Conservation (phyloP, 768 basidiomycete genomes). For the Phylloporus rhodoxanthus region DNA sequence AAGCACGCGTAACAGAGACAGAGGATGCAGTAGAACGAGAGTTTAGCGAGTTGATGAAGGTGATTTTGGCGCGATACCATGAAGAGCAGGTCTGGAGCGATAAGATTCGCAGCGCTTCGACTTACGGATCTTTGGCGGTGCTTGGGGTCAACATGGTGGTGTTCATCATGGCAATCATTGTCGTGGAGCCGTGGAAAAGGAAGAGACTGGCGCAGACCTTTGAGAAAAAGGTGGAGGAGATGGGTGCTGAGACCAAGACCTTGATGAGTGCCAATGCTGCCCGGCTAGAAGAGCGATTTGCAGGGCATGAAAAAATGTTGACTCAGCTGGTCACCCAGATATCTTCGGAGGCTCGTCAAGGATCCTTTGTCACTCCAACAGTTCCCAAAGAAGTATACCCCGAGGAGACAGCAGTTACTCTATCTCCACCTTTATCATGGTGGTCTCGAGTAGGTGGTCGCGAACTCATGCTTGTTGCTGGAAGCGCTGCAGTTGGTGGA, state of each 20-base stretch:
- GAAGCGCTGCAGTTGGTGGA: conserved; percentile 27
- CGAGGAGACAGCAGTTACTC: not conserved
- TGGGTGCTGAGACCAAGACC: conserved; percentile 36
- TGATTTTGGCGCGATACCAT: conserved; percentile 89
- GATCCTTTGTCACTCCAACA: not conserved
- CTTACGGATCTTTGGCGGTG: conserved; percentile 84
- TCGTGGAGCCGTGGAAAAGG: conserved; percentile 97
- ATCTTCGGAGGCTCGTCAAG: conserved; percentile 13
- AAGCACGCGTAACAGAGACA: conserved; percentile 55
- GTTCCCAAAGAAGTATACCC: conserved; percentile 1
- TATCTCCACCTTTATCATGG: conserved; percentile 1
- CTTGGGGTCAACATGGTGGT: conserved; percentile 85
- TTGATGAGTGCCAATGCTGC: conserved; percentile 45
- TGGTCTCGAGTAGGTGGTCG: conserved; percentile 9
- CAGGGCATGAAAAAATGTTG: conserved; percentile 39
- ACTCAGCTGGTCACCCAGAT: conserved; percentile 23
- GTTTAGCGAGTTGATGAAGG: conserved; percentile 82
- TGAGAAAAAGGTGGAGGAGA: conserved; percentile 71
- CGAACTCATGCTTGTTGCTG: conserved; percentile 26
- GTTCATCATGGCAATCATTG: conserved; percentile 81
- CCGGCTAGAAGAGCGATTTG: conserved; percentile 44
- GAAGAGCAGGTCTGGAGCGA: conserved; percentile 99
- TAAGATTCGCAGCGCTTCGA: conserved; percentile 93
- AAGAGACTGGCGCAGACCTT: conserved; percentile 80
- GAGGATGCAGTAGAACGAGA: conserved; percentile 82